Base-by-base conservation (phyloP, 306 rosid genomes). In the Vicia villosa region DNA sequence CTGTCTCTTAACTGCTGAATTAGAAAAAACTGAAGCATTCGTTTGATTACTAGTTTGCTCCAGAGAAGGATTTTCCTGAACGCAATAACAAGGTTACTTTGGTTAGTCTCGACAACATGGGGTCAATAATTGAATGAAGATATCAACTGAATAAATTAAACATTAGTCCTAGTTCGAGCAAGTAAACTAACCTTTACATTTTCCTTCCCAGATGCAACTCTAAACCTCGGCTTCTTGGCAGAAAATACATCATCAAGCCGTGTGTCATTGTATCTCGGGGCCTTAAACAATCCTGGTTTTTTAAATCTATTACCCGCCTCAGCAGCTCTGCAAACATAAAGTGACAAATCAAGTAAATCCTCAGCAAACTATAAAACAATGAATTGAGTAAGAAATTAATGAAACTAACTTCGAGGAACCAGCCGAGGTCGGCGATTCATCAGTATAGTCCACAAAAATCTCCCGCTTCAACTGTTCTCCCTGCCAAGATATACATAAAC, bases 161-260 rank as follows among this genome's bases (percentile, higher is more conserved):
- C 7, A 32, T 30, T 32, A 62, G 37, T 15, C 6, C 21, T 11
- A 5, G 46, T n/a, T 8, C 5, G 63, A 55, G 46, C 56, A 81
- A 42, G 36, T 38, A 55, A 28, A 52, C 62, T 65, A 73, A 92
- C 97, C 99, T 89, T 89, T 5, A 80, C 58, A 82, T 84, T 89
- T 79, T 89, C 97, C 86, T 94, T 89, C 63, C 91, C 87, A 69
- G 78, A 51, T 24, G 68, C 26, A 63, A 37, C 21, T 73, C 70
- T 76, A 76, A 80, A 83, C 75, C 84, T 80, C 28, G 84, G 54
- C 78, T 83, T 83, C 52, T 80, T 79, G 28, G 79, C 86, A 71
- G 91, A 78, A 82, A 85, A 93, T 56, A 90, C 83, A 76, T 85
- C 96, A 80, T 87, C 88, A 75, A 92, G 84, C 0, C 88, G 88